Conservation (phyloP, 441 rosid species). For the Syzygium malaccense region DNA sequence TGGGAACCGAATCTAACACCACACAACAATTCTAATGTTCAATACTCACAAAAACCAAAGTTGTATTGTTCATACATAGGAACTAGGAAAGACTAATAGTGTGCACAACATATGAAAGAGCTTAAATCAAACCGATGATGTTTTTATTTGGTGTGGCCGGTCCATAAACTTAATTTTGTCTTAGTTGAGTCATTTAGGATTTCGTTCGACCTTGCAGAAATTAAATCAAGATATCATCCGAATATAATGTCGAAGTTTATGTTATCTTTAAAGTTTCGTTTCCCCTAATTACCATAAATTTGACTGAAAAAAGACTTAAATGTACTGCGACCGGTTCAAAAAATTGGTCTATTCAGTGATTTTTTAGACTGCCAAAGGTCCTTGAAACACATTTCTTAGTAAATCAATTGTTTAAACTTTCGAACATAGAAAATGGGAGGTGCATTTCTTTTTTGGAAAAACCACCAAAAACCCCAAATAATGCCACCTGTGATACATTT, state of each 20-base stretch:
- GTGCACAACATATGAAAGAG: background rate
- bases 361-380: too few species aligned
- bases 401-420: too few species aligned
- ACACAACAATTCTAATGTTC: background rate
- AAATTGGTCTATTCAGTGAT: too few species aligned
- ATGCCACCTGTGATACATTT: too few species aligned
- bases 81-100: background rate
- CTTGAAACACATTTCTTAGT: too few species aligned
- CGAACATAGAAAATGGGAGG: too few species aligned
- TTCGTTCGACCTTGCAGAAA: background rate
- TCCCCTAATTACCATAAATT: background rate
- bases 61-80: background rate
- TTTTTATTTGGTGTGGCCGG: background rate
- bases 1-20: background rate
- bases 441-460: too few species aligned
- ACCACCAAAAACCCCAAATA: too few species aligned
- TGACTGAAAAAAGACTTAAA: background rate
- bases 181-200: background rate
- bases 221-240: background rate
- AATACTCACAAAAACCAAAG: background rate
- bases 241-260: background rate
- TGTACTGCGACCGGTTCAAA: too few species aligned
- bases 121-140: background rate
- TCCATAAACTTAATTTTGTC: background rate
- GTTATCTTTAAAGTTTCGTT: background rate